Conservation (phyloP, 1,139 yeast genomes). For the Dujonia santamariae region DNA sequence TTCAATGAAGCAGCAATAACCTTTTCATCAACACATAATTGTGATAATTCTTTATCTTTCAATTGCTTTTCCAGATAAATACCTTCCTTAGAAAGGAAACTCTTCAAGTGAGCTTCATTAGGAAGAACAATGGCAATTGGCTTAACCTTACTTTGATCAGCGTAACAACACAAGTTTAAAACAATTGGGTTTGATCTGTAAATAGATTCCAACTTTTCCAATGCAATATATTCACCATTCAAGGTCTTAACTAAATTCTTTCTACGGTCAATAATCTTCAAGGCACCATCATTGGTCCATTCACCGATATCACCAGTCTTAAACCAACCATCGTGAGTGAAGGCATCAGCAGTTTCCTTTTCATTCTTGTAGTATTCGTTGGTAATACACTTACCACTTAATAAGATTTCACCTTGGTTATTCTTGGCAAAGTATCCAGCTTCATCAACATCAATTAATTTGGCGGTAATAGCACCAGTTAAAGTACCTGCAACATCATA, state of each 20-base stretch:
- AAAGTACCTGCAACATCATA: constrained; percentile 79
- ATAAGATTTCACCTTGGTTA: constrained; percentile 88
- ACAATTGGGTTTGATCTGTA: constrained; percentile 84
- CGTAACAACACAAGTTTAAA: constrained; percentile 85
- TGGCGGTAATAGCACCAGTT: constrained; percentile 79
- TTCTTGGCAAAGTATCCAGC: constrained; percentile 90
- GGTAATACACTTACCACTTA: constrained; percentile 72
- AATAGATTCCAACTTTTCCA: constrained; percentile 83
- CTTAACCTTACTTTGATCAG: constrained; percentile 80
- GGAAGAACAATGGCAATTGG: constrained; percentile 93
- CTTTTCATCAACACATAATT: constrained; percentile 52
- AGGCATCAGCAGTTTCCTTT: constrained; percentile 74
- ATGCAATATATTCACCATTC: constrained; percentile 97
- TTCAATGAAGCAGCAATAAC: constrained; percentile 55
- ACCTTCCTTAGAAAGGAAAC: constrained; percentile 51
- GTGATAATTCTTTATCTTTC: constrained; percentile 45
- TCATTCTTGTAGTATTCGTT: constrained; percentile 80
- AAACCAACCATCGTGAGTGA: constrained; percentile 90
- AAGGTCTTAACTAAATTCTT: constrained; percentile 94
- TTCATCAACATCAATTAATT: constrained; percentile 87
- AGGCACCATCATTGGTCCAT: constrained; percentile 79
- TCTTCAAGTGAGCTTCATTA: constrained; percentile 62
- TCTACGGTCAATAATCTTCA: constrained; percentile 87
- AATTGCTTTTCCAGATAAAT: constrained; percentile 48
- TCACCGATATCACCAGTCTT: constrained; percentile 96